A percentile compares a stretch with the other conserved stretches of the same genome.
phyloP scores from a whole-genome alignment of 768 basidiomycete genomes.

The Psilocybe subaeruginosa region DNA sequence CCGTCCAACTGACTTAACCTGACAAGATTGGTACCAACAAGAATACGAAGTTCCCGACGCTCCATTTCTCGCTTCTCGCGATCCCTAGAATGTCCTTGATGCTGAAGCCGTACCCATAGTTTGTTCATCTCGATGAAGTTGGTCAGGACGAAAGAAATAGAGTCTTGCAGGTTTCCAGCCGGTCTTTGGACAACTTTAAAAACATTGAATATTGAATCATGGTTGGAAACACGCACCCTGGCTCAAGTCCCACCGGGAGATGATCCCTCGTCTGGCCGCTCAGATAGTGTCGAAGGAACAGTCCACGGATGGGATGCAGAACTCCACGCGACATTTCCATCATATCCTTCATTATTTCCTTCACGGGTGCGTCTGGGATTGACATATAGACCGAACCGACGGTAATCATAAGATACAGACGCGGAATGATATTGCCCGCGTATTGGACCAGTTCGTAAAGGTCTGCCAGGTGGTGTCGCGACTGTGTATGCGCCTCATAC shows the following conservation, averaged over 20 bases:
- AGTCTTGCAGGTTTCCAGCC: conserved; percentile 89
- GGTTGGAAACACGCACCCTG: conserved; percentile 63
- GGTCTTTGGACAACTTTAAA: conserved; percentile 51
- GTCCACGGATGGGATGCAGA: conserved; percentile 93
- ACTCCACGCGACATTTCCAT: conserved; percentile 99
- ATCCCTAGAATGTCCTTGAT: conserved; percentile 96
- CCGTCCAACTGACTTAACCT: conserved; percentile 95
- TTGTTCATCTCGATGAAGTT: conserved; percentile 99
- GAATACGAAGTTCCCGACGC: conserved; percentile 89
- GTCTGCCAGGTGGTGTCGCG: conserved; percentile 95
- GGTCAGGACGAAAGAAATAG: conserved; percentile 92
- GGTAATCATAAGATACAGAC: conserved; percentile 98
- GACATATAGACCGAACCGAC: conserved; percentile 99
- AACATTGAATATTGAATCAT: background rate
- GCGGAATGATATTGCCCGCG: conserved; percentile 93
- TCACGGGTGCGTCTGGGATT: conserved; percentile 93
- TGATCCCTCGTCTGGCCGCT: conserved; percentile 96
- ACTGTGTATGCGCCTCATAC: conserved; percentile 91
- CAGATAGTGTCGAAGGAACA: conserved; percentile 95
- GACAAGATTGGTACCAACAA: conserved; percentile 98
- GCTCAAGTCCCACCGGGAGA: conserved; percentile 83
- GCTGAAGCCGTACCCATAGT: conserved; percentile 97
- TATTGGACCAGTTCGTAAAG: conserved; percentile 99
- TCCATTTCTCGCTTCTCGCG: conserved; percentile 98
- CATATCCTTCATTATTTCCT: conserved; percentile 99